Conservation (phyloP, 2,329 filamentous ascomycete species). For the Verticillium isaacii region DNA sequence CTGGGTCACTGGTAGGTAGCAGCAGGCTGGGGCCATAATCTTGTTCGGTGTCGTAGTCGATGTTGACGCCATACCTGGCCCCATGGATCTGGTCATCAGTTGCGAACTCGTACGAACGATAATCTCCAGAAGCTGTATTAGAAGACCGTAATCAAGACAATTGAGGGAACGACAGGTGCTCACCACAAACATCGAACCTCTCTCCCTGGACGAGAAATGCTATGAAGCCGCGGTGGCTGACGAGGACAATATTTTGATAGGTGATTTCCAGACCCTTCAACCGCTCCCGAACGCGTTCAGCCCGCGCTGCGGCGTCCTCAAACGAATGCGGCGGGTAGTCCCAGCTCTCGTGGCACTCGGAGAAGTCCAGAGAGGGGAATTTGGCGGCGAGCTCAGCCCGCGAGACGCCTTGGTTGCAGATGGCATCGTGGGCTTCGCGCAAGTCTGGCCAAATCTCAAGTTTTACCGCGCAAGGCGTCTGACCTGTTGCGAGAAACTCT, state of each 20-base stretch:
- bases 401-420: neutral
- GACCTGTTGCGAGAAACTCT: neutral
- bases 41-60: neutral
- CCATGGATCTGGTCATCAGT: neutral
- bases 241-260: constrained; percentile 1
- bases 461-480: neutral
- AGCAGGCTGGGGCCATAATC: neutral
- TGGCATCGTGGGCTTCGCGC: constrained; percentile 3
- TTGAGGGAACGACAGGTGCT: neutral
- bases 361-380: neutral
- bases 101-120: neutral
- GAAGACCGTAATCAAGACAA: neutral
- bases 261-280: neutral
- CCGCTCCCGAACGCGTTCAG: neutral
- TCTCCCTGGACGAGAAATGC: constrained; percentile 2
- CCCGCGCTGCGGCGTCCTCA: neutral
- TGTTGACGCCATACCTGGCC: neutral
- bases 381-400: neutral
- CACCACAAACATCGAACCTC: constrained; percentile 2
- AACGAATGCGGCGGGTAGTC: neutral
- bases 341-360: constrained; percentile 1
- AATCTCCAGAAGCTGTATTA: neutral
- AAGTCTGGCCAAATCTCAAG: constrained; percentile 3
- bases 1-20: neutral
- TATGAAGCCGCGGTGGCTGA: constrained; percentile 2